phyloP scores from a whole-genome alignment of 2,329 filamentous ascomycete genomes.

The Triangularia setosa region DNA sequence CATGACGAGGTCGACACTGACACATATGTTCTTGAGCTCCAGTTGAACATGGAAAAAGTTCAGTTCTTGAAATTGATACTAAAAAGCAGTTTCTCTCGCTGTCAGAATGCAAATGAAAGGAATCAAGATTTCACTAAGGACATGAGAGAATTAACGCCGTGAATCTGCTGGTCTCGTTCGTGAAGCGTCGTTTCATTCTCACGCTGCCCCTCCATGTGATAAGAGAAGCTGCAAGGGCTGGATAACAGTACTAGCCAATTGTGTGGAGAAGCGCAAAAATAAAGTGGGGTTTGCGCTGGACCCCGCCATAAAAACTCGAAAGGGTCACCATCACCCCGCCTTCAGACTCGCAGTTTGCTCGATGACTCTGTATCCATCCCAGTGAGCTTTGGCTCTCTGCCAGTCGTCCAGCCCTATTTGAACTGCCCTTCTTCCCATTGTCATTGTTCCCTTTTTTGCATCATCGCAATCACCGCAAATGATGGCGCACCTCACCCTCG shows the following conservation, averaged over 20 bases:
- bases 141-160: background rate
- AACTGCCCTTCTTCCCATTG: background rate
- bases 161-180: background rate
- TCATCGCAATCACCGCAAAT: conserved; percentile 13
- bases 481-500: conserved; percentile 29
- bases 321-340: conserved; percentile 15
- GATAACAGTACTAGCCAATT: background rate
- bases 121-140: background rate
- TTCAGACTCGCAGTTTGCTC: conserved; percentile 20
- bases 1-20: background rate
- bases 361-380: conserved; percentile 12
- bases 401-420: conserved; percentile 12
- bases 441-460: background rate
- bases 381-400: conserved; percentile 24
- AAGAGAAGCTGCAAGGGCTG: background rate
- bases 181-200: background rate
- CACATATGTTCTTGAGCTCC: background rate
- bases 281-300: conserved; percentile 1
- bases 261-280: background rate
- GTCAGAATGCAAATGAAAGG: background rate
- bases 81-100: no score
- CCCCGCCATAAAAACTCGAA: conserved; percentile 24
- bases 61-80: no score
- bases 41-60: background rate
- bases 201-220: background rate